A percentile compares a stretch with the other conserved stretches of the same genome.
Evolutionary conservation across 2,329 filamentous ascomycete species (phyloP).

Genomic region (Hirsutella rhossiliensis): DNA sequence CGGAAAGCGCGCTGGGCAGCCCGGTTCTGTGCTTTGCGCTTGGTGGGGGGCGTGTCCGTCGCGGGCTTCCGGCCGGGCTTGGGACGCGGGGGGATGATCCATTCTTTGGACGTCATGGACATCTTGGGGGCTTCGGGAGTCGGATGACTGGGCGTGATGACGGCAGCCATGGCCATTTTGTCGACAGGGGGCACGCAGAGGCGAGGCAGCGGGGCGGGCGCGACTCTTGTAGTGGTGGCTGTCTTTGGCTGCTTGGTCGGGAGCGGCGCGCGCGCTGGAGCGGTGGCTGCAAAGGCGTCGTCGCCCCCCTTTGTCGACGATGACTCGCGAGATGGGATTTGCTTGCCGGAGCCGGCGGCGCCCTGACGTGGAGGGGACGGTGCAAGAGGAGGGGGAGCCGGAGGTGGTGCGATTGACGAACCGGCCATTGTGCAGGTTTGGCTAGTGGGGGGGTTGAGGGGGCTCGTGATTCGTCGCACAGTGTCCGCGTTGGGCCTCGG

Average conservation of each 20-base stretch:
- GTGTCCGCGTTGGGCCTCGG: slow-evolving; percentile 8
- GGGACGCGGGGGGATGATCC: slow-evolving; percentile 71
- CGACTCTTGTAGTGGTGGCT: slow-evolving; percentile 9
- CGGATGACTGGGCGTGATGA: slow-evolving; percentile 26
- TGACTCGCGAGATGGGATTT: slow-evolving; percentile 1
- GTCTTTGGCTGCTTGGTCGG: slow-evolving; percentile 8
- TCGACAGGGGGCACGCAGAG: slow-evolving; percentile 25
- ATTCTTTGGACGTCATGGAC: slow-evolving; percentile 69
- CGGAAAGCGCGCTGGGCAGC: slow-evolving; percentile 85
- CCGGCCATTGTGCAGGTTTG: slow-evolving; percentile 12
- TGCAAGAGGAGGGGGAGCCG: slow-evolving; percentile 7
- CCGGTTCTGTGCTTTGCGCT: slow-evolving; percentile 89
- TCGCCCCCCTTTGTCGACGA: not conserved
- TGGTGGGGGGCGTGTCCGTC: slow-evolving; percentile 83
- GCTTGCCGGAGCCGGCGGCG: not conserved
- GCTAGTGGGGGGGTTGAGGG: not conserved
- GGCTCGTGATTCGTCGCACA: slow-evolving; percentile 3
- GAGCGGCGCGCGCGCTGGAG: slow-evolving; percentile 12
- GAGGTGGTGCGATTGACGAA: slow-evolving; percentile 5
- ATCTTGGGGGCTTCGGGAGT: slow-evolving; percentile 31
- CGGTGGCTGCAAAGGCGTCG: slow-evolving; percentile 4
- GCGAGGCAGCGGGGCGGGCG: slow-evolving; percentile 12
- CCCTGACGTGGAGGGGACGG: not conserved
- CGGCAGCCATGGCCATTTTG: slow-evolving; percentile 35
- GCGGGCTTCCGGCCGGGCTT: slow-evolving; percentile 91